phyloP scores from a whole-genome alignment of 208 protist genomes.

The Eutreptiella sp. region DNA sequence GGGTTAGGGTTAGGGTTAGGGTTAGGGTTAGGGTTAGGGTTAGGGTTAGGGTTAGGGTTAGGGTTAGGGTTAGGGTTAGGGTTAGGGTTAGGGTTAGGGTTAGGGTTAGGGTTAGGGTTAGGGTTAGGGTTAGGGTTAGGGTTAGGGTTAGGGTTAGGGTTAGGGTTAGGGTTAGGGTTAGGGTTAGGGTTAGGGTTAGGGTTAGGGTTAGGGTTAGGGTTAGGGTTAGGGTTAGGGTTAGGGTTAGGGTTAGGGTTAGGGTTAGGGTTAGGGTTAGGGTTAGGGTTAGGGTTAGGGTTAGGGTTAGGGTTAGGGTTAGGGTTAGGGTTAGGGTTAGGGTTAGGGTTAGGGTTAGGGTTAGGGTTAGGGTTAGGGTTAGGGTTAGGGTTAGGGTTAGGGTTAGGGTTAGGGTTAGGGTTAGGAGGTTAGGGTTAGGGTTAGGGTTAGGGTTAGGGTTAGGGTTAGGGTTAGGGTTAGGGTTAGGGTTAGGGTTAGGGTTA shows the following conservation, averaged over 20 bases:
- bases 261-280: not conserved
- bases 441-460: not conserved
- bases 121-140: not conserved
- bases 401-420: not conserved
- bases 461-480: not conserved
- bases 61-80: not conserved
- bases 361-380: not conserved
- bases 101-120: not conserved
- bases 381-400: not conserved
- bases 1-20: not conserved
- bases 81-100: not conserved
- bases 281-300: not conserved
- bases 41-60: not conserved
- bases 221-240: not conserved
- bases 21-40: not conserved
- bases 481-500: not conserved
- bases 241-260: not conserved
- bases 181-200: not conserved
- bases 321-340: not conserved
- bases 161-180: not conserved
- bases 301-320: not conserved
- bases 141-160: not conserved
- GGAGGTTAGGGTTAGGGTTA: too few relatives aligned
- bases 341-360: not conserved
- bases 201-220: not conserved